Conservation (phyloP, 106 monocot genomes). For the Platanthera zijinensis region DNA sequence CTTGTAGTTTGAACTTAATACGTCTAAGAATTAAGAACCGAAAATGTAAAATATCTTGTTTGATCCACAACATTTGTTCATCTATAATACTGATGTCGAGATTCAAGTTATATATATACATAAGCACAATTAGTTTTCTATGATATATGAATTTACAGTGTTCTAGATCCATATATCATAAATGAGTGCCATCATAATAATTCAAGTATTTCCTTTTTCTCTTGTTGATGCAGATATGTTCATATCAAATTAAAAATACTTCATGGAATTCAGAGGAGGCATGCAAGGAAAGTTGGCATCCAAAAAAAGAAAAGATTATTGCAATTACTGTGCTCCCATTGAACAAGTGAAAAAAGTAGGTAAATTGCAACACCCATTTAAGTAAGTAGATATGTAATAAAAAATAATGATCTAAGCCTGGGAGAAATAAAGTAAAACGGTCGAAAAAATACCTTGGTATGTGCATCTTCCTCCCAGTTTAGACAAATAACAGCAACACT, state of each 20-base stretch:
- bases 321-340: neutral
- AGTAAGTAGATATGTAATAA: neutral
- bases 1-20: constrained; percentile 1
- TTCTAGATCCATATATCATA: neutral
- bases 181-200: neutral
- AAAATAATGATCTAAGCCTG: neutral
- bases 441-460: constrained; percentile 26
- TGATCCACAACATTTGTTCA: neutral
- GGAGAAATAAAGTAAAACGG: neutral
- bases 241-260: neutral
- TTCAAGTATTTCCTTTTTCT: neutral
- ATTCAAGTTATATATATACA: neutral
- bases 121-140: neutral
- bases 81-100: neutral
- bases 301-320: neutral
- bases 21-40: neutral
- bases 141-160: neutral
- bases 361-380: neutral
- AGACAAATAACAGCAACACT: constrained; percentile 62
- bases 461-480: constrained; percentile 73
- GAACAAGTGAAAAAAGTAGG: neutral
- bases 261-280: neutral
- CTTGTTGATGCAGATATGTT: neutral
- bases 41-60: neutral
- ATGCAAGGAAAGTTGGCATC: neutral